A percentile compares a stretch with the other conserved stretches of the same genome.
phyloP scores from a whole-genome alignment of 306 rosid genomes.

The Amphicarpaea edgeworthii region DNA sequence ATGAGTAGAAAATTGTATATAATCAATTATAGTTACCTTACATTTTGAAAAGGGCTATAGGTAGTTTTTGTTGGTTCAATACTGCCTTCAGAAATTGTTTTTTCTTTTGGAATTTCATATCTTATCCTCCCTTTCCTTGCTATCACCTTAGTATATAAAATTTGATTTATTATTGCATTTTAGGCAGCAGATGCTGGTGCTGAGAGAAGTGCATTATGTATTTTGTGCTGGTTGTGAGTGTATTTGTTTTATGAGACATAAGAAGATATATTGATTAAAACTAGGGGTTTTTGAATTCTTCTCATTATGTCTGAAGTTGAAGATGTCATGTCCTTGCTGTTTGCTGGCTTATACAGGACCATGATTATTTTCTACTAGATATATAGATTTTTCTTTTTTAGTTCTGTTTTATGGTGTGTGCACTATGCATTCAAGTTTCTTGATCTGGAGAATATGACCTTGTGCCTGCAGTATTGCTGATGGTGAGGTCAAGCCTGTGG shows the following conservation, averaged over 20 bases:
- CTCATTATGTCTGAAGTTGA: constrained; percentile 33
- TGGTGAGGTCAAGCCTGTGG: constrained; percentile 77
- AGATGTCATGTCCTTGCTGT: constrained; percentile 12
- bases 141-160: constrained; percentile 16
- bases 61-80: constrained; percentile 4
- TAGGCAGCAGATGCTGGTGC: not conserved
- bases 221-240: constrained; percentile 14
- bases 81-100: not conserved
- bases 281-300: constrained; percentile 19
- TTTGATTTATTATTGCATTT: constrained; percentile 14
- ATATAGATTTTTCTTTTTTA: constrained; percentile 7
- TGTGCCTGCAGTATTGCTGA: constrained; percentile 70
- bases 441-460: constrained; percentile 39
- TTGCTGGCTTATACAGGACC: constrained; percentile 3
- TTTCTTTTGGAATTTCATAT: constrained; percentile 29
- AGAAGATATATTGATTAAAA: constrained; percentile 7
- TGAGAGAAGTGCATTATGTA: constrained; percentile 27
- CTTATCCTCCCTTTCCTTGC: constrained; percentile 17
- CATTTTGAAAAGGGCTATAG: not conserved
- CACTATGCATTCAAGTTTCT: constrained; percentile 35
- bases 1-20: not conserved
- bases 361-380: constrained; percentile 32
- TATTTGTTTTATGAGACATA: not conserved
- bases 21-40: not conserved
- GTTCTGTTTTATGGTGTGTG: constrained; percentile 32